A percentile compares a stretch with the other conserved stretches of the same genome.
Conservation (phyloP, 2,329 filamentous ascomycete genomes). For the Sclerotinia nivalis region DNA sequence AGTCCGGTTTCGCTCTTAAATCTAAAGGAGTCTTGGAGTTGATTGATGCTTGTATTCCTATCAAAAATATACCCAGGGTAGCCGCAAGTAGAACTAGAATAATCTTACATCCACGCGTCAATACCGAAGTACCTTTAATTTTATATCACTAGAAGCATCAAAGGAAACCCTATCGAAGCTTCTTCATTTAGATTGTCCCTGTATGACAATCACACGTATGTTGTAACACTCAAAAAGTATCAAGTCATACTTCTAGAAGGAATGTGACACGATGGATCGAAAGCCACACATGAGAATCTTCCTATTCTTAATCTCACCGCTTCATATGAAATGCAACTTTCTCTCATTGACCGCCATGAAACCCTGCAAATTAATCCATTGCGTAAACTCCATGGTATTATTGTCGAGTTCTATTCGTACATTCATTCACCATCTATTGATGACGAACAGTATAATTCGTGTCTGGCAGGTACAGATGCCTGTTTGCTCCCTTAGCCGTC, state of each 20-base stretch:
- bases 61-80: background rate
- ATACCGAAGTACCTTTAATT: background rate
- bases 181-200: background rate
- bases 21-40: conserved; percentile 4
- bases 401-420: conserved; percentile 38
- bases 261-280: conserved; percentile 1
- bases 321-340: conserved; percentile 13
- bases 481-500: conserved; percentile 83
- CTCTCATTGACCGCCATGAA: conserved; percentile 29
- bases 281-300: background rate
- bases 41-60: background rate
- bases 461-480: conserved; percentile 95
- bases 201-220: conserved; percentile 12
- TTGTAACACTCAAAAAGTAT: background rate
- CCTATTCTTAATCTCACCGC: conserved; percentile 32
- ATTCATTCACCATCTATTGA: conserved; percentile 51
- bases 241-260: conserved; percentile 17
- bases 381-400: conserved; percentile 37
- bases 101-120: background rate
- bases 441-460: conserved; percentile 65
- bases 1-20: background rate
- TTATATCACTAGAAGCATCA: background rate
- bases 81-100: background rate
- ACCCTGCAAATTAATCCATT: conserved; percentile 21
- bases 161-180: background rate